Evolutionary conservation across 2,329 filamentous ascomycete genomes (phyloP).

Genomic region (Penicillium sp.): DNA sequence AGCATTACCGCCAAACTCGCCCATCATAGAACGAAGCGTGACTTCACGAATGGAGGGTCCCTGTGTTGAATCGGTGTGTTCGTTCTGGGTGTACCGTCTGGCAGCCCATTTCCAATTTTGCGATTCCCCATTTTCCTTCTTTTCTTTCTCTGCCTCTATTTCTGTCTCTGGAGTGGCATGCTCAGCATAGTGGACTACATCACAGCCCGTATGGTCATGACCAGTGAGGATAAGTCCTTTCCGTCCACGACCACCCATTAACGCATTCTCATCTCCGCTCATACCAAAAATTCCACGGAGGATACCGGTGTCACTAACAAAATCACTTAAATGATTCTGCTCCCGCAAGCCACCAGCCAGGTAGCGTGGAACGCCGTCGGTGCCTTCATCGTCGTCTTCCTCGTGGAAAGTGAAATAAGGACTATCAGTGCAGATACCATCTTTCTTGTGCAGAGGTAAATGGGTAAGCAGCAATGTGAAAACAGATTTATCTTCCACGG

Average conservation of each 20-base stretch:
- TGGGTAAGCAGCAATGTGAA: constrained; percentile 89
- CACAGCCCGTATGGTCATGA: constrained; percentile 93
- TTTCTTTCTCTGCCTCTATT: background rate
- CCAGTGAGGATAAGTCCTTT: constrained; percentile 83
- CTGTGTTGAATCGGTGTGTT: background rate
- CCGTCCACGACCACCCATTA: constrained; percentile 64
- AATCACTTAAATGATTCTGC: constrained; percentile 82
- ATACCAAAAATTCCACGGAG: constrained; percentile 82
- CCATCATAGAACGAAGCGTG: constrained; percentile 98
- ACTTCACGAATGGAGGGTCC: constrained; percentile 69
- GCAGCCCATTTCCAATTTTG: constrained; percentile 38
- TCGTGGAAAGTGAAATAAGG: constrained; percentile 81
- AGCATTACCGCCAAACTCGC: constrained; percentile 87
- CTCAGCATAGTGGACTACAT: constrained; percentile 80
- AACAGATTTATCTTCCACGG: constrained; percentile 62
- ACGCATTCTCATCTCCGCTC: constrained; percentile 60
- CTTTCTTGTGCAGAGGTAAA: constrained; percentile 81
- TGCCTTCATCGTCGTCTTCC: constrained; percentile 64
- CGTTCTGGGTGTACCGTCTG: constrained; percentile 25
- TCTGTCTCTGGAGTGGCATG: constrained; percentile 36
- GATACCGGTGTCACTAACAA: constrained; percentile 68
- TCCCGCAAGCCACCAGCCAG: constrained; percentile 62
- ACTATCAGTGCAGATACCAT: constrained; percentile 77
- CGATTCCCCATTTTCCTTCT: constrained; percentile 8
- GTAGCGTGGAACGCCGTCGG: constrained; percentile 35